phyloP scores from a whole-genome alignment of 176 grass and related monocot genomes.

The Stipa capillata region DNA sequence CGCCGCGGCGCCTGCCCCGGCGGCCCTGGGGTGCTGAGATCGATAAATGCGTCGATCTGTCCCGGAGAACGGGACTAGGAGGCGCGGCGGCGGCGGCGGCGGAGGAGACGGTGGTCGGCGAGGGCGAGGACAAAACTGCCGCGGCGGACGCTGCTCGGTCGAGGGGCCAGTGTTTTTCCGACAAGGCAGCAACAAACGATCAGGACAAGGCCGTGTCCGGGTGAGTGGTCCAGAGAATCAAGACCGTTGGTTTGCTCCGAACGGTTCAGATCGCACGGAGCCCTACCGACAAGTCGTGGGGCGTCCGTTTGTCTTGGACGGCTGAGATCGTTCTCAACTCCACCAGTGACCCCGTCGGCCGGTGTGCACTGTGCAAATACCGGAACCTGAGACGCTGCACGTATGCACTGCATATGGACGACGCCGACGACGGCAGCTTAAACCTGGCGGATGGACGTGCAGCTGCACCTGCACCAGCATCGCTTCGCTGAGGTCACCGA shows the following conservation, averaged over 20 bases:
- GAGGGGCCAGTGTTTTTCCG: conserved; percentile 6
- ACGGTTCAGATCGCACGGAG: not conserved
- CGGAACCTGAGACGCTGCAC: too few species aligned
- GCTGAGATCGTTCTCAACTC: too few species aligned
- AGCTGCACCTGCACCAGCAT: too few species aligned
- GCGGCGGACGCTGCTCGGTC: conserved; percentile 12
- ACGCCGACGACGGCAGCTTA: too few species aligned
- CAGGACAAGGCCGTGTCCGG: not conserved
- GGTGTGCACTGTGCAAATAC: too few species aligned
- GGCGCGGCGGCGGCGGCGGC: not conserved
- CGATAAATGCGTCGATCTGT: not conserved
- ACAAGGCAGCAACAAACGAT: conserved; percentile 15
- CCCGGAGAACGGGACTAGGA: not conserved
- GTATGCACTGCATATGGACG: too few species aligned
- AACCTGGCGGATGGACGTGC: too few species aligned
- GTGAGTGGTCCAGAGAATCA: not conserved
- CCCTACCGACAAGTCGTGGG: too few species aligned
- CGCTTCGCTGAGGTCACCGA: too few species aligned
- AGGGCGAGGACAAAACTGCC: conserved; percentile 5
- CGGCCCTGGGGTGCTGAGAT: not conserved
- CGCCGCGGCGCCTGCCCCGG: not conserved
- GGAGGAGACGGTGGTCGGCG: not conserved
- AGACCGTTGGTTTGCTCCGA: not conserved
- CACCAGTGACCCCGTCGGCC: too few species aligned
- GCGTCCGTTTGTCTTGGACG: too few species aligned